These are phyloP conservation scores for Umbelopsis ramanniana DNA, from an alignment of 192 early-diverging fungal species.

Conservation along the genomic window DNA sequence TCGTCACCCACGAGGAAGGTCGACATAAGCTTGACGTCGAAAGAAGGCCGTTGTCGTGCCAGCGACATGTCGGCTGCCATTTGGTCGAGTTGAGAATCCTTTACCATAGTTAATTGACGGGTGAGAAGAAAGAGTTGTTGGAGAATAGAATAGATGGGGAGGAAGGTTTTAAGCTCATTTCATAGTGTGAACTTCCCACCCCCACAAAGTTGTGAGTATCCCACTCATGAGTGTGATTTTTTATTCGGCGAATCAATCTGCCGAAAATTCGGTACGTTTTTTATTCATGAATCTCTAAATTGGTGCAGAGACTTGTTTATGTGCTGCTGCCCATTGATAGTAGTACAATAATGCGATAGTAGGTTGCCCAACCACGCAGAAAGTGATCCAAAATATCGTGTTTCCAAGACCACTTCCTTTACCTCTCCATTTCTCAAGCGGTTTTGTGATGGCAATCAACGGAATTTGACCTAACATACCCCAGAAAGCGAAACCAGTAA, in stretches of 20 bases:
- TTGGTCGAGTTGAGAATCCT: constrained; percentile 28
- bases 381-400: constrained; percentile 81
- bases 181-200: constrained; percentile 21
- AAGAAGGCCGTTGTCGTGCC: constrained; percentile 72
- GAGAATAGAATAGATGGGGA: neutral
- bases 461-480: constrained; percentile 83
- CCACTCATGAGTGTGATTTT: neutral
- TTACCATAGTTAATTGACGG: constrained; percentile 1
- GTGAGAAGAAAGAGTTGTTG: neutral
- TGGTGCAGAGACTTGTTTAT: constrained; percentile 25
- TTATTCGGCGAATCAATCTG: neutral
- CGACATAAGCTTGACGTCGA: constrained; percentile 74
- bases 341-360: constrained; percentile 75
- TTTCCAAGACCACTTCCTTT: constrained; percentile 73
- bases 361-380: constrained; percentile 82
- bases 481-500: constrained; percentile 82
- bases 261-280: neutral
- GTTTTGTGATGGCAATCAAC: constrained; percentile 70
- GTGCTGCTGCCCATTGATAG: constrained; percentile 61
- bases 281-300: constrained; percentile 10
- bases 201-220: neutral
- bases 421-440: constrained; percentile 69
- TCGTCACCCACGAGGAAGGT: constrained; percentile 74
- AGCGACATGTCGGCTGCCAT: constrained; percentile 51
- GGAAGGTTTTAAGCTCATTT: constrained; percentile 4